Base-by-base conservation (phyloP, 2,329 filamentous ascomycete species). In the Microascus cirrosus region DNA sequence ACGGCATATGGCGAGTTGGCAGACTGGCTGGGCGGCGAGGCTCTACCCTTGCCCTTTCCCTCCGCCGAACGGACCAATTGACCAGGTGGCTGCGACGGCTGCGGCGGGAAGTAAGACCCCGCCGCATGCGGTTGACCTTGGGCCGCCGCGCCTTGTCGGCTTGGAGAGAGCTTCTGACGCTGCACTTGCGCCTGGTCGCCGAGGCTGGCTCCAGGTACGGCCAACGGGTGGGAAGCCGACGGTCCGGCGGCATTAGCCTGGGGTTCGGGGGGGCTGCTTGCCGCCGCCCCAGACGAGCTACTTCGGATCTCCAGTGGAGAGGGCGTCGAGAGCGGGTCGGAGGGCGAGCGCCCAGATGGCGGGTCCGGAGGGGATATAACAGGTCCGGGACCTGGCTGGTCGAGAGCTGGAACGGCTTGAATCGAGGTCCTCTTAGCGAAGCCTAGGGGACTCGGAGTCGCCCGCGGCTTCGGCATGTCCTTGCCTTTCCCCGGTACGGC, bases 21-120 rank as follows among this genome's bases (percentile, higher is more conserved):
- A 4, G 28, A 4, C 4, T 4, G 28, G 28, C 28, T 8, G 4
- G 28, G 28, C 28, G 28, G 28, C 28, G 28, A 32, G 28, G 28
- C 28, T 8, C 8, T 20, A 2, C 2, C 45, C 20, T 24, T 50
- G n/a, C 20, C 24, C 55, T 20, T 42, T 22, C 24, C 55, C 18
- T 20, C n/a, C 7, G 34, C 24, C 6, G 55, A 42, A 15, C 34
- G 32, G 1, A 2, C n/a, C n/a, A 36, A 8, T 24, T 35, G 53
- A 5, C 39, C 32, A 22, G 4, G 52, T 25, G 52, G 22, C 52
- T 10, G 20, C 12, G 24, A 18, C 7, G 35, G 24, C 25, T 58
- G 56, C 3, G 51, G 56, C n/a, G 56, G 56, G 28, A 58, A 58
- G 56, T 58, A 58, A 10, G 56, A 58, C n/a, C 42, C 56, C 20